Evolutionary conservation across 2,329 filamentous ascomycete species (phyloP).

Genomic region (Pyricularia pennisetigena): DNA sequence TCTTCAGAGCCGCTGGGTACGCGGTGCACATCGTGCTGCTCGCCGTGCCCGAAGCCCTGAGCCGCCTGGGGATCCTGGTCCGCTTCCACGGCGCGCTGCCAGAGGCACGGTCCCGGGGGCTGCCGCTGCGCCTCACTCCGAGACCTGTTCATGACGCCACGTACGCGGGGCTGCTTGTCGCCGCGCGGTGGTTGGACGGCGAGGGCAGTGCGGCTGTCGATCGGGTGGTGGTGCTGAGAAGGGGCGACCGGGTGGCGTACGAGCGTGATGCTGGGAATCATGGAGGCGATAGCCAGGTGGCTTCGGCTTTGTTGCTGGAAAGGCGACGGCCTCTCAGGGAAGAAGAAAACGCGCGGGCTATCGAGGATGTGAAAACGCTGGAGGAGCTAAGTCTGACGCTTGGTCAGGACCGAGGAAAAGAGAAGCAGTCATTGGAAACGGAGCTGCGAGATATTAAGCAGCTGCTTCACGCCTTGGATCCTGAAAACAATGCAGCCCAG

Average conservation of each 20-base stretch:
- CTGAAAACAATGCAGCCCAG: not conserved
- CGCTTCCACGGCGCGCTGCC: slow-evolving; percentile 25
- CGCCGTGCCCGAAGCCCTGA: slow-evolving; percentile 30
- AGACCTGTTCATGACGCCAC: slow-evolving; percentile 34
- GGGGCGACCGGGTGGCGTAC: slow-evolving; percentile 26
- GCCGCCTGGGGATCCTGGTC: slow-evolving; percentile 29
- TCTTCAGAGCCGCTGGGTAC: slow-evolving; percentile 25
- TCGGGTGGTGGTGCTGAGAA: slow-evolving; percentile 27
- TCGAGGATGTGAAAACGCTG: not conserved
- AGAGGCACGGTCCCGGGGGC: slow-evolving; percentile 21
- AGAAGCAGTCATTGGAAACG: not conserved
- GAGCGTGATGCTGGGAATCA: not conserved
- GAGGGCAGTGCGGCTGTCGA: slow-evolving; percentile 13
- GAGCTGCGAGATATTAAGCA: not conserved
- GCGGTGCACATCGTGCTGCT: slow-evolving; percentile 28
- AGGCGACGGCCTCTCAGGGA: not conserved
- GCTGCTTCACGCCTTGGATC: not conserved
- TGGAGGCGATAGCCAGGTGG: not conserved
- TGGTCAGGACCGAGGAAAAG: not conserved
- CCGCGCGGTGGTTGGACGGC: slow-evolving; percentile 26
- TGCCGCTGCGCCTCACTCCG: slow-evolving; percentile 32
- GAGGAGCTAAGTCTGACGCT: not conserved
- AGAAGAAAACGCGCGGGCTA: not conserved
- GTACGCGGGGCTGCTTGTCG: slow-evolving; percentile 25
- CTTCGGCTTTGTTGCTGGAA: not conserved